Conservation (phyloP, 768 basidiomycete species). For the Suillus brevipes region DNA sequence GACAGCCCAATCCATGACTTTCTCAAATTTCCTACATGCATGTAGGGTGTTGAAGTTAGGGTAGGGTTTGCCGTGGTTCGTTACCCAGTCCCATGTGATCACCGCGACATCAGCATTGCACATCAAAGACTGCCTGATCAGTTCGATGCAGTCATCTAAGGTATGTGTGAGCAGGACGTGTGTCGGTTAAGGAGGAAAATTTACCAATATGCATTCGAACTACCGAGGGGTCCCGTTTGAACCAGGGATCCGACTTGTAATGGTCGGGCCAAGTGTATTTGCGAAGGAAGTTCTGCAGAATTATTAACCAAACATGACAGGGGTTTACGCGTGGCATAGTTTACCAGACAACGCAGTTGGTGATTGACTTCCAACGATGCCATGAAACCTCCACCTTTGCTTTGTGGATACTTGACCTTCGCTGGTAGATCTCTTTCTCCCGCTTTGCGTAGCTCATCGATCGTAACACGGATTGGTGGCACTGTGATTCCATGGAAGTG, state of each 20-base stretch:
- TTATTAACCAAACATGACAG: neutral
- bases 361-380: conserved; percentile 14
- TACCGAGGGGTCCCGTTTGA: conserved; percentile 6
- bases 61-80: neutral
- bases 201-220: conserved; percentile 11
- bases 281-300: conserved; percentile 11
- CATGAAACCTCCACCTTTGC: conserved; percentile 14
- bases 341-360: conserved; percentile 14
- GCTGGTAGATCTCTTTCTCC: conserved; percentile 7
- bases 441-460: conserved; percentile 10
- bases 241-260: conserved; percentile 9
- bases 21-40: conserved; percentile 3
- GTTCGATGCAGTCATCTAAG: conserved; percentile 12
- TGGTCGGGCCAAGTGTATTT: conserved; percentile 13
- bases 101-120: neutral
- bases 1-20: neutral
- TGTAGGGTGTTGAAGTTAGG: conserved; percentile 6
- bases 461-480: conserved; percentile 7
- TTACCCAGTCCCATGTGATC: conserved; percentile 13
- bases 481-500: conserved; percentile 1
- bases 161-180: neutral
- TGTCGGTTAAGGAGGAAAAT: neutral
- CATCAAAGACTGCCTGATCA: conserved; percentile 7
- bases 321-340: neutral
- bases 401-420: conserved; percentile 10